Base-by-base conservation (phyloP, 2,329 filamentous ascomycete species). In the Coleophoma crateriformis region DNA sequence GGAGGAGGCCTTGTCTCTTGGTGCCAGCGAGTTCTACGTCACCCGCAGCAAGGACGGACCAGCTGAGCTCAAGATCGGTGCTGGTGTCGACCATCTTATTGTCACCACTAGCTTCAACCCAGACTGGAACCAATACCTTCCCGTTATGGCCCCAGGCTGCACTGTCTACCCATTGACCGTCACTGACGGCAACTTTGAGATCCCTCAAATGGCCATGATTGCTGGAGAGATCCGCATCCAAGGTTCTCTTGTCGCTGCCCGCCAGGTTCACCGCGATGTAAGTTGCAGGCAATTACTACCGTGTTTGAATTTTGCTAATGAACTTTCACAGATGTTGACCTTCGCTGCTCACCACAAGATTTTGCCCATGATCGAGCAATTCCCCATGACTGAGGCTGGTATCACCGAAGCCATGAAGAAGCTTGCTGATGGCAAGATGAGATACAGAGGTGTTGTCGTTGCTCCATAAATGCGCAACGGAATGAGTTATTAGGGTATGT, bases 101-200 rank as follows among this genome's bases (percentile, higher is more conserved):
- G 58, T 65, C 47, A 63, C 60, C 10, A 55, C 59, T 17, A 61
- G 56, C 4, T 54, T 56, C 45, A 58, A 61, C 33, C 62, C 62
- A n/a, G 84, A 88, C 81, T 84, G 84, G 7, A 64, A 87, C 45
- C 67, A 69, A 49, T 88, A 86, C 66, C 69, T 90, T 45, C 61
- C 69, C 7, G 71, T 89, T 27, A 71, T 88, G 46, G 74, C 77
- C 46, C 67, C 74, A 7, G 74, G 79, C 40, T 83, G 83, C 3
- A 73, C 71, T 6, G 79, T 87, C 56, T 76, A 86, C 52, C 82
- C 86, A 63, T 74, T 90, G 43, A 84, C 83, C 14, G 78, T 79
- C 2, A 82, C 84, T 0, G 80, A 86, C 7, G 58, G 55, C 13
- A 56, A 64, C 43, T 45, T 65, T 27, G 55, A 42, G 13, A 61